Base-by-base conservation (phyloP, 306 rosid species). In the Psophocarpus tetragonolobus region DNA sequence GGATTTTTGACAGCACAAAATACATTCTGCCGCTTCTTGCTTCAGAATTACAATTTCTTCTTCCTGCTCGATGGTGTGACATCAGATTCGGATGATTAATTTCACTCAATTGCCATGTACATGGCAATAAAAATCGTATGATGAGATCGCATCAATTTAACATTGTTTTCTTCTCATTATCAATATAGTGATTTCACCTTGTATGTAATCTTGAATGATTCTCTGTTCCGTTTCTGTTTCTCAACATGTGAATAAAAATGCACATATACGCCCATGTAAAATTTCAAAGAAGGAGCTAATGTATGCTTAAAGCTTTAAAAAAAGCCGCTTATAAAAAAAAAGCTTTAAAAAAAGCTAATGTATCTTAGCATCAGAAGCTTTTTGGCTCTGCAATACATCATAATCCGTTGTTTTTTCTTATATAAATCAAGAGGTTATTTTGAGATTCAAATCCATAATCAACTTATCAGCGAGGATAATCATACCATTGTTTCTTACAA, bases 1-100 rank as follows among this genome's bases (percentile, higher is more conserved):
- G 68, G 70, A 71, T 73, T 68, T 50, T 53, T 47, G 80, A 29
- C 23, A 15, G 72, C 15, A 18, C 50, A 74, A 13, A 26, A 27
- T 41, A 56, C 30, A 42, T 27, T 69, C 30, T 54, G 44, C 44
- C 57, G 50, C 45, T 75, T 72, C 26, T 57, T 61, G 56, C 50
- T 76, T 73, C 36, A 29, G 5, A 58, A 27, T 29, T 29, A 27
- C 17, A 58, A 58, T 47, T 68, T 21, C 57, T 68, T 21, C 29
- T 42, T 44, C 32, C 15, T 20, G 36, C 18, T 42, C 12, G 69
- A 74, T 44, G 72, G n/a, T 65, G 78, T 23, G 30, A 72, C 24
- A 56, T 76, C 65, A 51, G 61, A 32, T 62, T 23, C 74, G 38
- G 23, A 10, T 26, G 68, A 24, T 11, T 67, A 6, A 68, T n/a